Evolutionary conservation across 2,329 filamentous ascomycete species (phyloP), one percentile per base, ranked within the genome.

Genomic region (Alternaria brassicicola): DNA sequence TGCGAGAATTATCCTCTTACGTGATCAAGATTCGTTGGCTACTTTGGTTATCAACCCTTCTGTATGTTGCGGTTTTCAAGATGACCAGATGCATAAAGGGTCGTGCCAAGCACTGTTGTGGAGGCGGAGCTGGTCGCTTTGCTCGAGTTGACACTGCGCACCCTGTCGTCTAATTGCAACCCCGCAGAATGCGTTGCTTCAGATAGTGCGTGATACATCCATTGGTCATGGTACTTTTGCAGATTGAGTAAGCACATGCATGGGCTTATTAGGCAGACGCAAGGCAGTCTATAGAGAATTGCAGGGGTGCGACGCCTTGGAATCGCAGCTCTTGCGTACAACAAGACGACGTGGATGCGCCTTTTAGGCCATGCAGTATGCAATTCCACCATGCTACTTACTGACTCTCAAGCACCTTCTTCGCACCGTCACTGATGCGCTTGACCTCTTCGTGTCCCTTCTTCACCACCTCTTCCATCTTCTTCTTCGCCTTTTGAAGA

Each of bases 401-500:
- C 52, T 71, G 67, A 55, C 65, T 71, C 57, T 78, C 76, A 57
- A 84, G 67, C 28, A 81, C 80, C 72, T 77, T 81, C 74, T 79
- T 83, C 23, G 80, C 80, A 0, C 75, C 77, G 48, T 83, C 81
- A 4, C 78, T 75, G 58, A 83, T 79, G 70, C 78, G 78, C 78
- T 83, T 83, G 21, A 83, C 75, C 70, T 83, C 81, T 0, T 68
- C 73, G 30, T 75, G 74, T 3, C 79, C 80, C 68, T 79, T 82
- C 74, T 83, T 81, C 2, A 82, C 80, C 35, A 82, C 77, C 51
- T 83, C 81, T 63, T 84, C 82, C 82, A 84, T 84, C 64, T 70
- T 59, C 65, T 77, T 77, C 30, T 76, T 75, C 13, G 81, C 81
- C 68, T 82, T 83, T 61, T 81, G 80, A 56, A 82, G 54, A 66